Percentiles rank a stretch among this genome's conserved stretches.
phyloP scores from a whole-genome alignment of 2,329 filamentous ascomycete genomes.

The Botrytis squamosa region DNA sequence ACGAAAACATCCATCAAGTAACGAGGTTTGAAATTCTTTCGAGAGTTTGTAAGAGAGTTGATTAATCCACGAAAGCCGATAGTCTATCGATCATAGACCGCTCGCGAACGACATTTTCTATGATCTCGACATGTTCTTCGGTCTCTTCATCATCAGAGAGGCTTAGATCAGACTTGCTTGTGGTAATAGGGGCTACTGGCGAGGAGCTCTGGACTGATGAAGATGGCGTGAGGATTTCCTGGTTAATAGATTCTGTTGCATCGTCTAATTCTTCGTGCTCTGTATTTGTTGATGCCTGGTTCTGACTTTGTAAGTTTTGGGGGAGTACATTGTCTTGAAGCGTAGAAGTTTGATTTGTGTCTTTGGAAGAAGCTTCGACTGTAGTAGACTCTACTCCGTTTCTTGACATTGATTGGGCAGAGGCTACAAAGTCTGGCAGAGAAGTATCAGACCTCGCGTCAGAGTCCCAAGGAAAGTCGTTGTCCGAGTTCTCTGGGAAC shows the following conservation, averaged over 20 bases:
- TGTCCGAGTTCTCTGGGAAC: conserved; percentile 28
- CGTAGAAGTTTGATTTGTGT: background rate
- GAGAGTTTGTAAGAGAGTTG: background rate
- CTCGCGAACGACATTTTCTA: background rate
- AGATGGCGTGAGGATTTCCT: background rate
- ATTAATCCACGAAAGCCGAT: conserved; percentile 1
- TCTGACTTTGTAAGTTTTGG: background rate
- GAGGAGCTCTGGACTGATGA: background rate
- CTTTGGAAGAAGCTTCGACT: background rate
- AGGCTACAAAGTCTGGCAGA: background rate
- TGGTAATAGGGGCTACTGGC: background rate
- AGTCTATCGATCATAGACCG: background rate
- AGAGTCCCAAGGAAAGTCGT: conserved; percentile 4
- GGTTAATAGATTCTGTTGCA: background rate
- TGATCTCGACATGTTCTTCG: conserved; percentile 8
- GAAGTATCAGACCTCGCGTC: background rate
- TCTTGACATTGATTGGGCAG: background rate
- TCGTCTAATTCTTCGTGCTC: background rate
- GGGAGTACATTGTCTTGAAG: background rate
- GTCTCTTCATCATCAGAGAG: conserved; percentile 4
- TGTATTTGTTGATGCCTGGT: background rate
- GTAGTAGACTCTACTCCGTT: no score
- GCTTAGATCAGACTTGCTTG: background rate
- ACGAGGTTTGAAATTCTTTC: background rate
- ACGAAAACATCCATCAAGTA: background rate